Conservation (phyloP, 371 early-diverging fungal species). For the Mortierella sp. region DNA sequence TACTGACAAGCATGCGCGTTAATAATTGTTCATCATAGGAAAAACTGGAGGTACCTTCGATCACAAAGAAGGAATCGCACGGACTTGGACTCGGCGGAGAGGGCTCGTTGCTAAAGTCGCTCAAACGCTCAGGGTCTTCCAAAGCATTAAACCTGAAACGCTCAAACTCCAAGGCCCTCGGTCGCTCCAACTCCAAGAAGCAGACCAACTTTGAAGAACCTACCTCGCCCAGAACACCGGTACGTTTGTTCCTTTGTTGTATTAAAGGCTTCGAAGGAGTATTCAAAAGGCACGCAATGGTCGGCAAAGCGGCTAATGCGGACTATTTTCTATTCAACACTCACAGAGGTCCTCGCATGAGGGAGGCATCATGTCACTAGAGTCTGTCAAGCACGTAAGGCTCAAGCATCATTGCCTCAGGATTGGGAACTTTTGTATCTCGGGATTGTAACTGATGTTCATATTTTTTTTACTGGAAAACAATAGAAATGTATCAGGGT, state of each 20-base stretch:
- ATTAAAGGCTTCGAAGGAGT: neutral
- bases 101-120: constrained; percentile 43
- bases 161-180: constrained; percentile 45
- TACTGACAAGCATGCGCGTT: neutral
- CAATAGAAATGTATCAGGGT: constrained; percentile 74
- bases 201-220: constrained; percentile 56
- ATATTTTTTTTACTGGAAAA: neutral
- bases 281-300: neutral
- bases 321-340: neutral
- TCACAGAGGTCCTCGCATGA: constrained; percentile 59
- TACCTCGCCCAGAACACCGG: constrained; percentile 54
- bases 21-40: constrained; percentile 22
- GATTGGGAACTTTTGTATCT: neutral
- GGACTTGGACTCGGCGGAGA: constrained; percentile 48
- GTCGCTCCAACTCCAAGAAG: constrained; percentile 53
- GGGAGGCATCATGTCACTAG: constrained; percentile 74
- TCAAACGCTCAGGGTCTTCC: constrained; percentile 53
- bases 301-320: neutral
- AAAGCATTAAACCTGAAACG: constrained; percentile 51
- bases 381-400: constrained; percentile 72
- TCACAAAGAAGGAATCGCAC: constrained; percentile 49
- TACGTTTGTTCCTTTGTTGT: neutral
- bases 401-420: neutral
- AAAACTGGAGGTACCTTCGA: constrained; percentile 53
- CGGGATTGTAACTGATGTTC: neutral